Conservation (phyloP, 257 asterid genomes). For the Solanum piurae region DNA sequence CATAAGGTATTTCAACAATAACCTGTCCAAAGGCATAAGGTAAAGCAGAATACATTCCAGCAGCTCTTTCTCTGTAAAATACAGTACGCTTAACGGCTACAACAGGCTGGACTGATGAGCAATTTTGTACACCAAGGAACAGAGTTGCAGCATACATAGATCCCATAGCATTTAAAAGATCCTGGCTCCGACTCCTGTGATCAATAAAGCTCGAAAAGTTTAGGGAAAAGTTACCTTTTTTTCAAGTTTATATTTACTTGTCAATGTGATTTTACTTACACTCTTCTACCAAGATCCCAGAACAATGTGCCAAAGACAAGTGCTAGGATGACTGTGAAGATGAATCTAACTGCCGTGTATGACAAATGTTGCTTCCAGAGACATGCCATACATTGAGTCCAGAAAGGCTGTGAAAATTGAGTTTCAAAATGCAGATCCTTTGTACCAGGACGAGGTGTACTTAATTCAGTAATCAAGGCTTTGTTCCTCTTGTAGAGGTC, state of each 20-base stretch:
- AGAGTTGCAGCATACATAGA: slow-evolving; percentile 7
- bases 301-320: slow-evolving; percentile 40
- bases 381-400: too few relatives aligned
- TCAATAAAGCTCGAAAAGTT: slow-evolving; percentile 22
- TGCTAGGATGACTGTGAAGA: slow-evolving; percentile 4
- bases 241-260: background rate
- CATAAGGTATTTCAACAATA: too few relatives aligned
- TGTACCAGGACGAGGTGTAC: too few relatives aligned
- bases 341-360: too few relatives aligned
- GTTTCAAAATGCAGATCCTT: too few relatives aligned
- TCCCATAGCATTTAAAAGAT: slow-evolving; percentile 1
- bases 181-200: background rate
- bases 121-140: slow-evolving; percentile 4
- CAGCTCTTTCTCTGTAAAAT: slow-evolving; percentile 46
- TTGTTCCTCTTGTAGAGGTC: too few relatives aligned
- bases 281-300: slow-evolving; percentile 48
- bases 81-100: slow-evolving; percentile 34
- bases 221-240: background rate
- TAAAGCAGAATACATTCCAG: slow-evolving; percentile 51
- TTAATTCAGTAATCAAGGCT: too few relatives aligned
- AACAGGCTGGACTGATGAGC: slow-evolving; percentile 25
- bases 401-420: too few relatives aligned
- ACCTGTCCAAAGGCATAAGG: slow-evolving; percentile 38
- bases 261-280: slow-evolving; percentile 9
- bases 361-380: too few relatives aligned